Percentiles rank a stretch among this genome's conserved stretches.
phyloP scores from a whole-genome alignment of 768 basidiomycete species.

The Xerocomus spinulosus region DNA sequence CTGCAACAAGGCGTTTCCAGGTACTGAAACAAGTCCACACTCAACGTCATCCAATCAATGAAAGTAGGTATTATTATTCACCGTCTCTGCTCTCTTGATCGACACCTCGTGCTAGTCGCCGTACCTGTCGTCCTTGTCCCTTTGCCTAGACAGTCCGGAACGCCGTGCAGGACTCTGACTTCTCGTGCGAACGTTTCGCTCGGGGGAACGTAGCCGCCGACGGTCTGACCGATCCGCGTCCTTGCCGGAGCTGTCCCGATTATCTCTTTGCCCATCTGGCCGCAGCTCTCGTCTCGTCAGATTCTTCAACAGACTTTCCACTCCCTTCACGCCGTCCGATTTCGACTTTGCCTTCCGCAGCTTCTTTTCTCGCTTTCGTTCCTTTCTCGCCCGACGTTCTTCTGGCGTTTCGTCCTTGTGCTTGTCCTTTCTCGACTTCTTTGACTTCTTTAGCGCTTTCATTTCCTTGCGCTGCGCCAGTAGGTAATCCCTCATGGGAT shows the following conservation, averaged over 20 bases:
- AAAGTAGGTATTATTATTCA: not conserved
- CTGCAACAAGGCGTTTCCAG: not conserved
- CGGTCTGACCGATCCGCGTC: slow-evolving; percentile 10
- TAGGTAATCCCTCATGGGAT: slow-evolving; percentile 96
- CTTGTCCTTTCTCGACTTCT: slow-evolving; percentile 56
- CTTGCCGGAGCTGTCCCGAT: slow-evolving; percentile 9
- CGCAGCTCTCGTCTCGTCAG: slow-evolving; percentile 30
- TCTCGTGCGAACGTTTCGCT: slow-evolving; percentile 10
- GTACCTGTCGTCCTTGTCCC: slow-evolving; percentile 4
- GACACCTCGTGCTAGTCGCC: slow-evolving; percentile 2
- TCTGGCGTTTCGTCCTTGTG: slow-evolving; percentile 75
- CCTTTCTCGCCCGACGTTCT: slow-evolving; percentile 72
- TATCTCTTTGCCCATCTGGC: slow-evolving; percentile 11
- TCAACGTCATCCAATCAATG: not conserved
- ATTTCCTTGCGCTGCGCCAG: slow-evolving; percentile 69
- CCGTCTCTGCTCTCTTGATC: not conserved
- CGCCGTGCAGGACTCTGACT: slow-evolving; percentile 17
- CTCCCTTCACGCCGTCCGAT: slow-evolving; percentile 59
- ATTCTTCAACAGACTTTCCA: slow-evolving; percentile 59
- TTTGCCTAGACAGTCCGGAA: not conserved
- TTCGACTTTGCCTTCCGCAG: slow-evolving; percentile 46
- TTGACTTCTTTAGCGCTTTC: slow-evolving; percentile 60
- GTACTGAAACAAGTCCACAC: not conserved
- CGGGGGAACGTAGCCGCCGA: slow-evolving; percentile 17
- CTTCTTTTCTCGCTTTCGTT: slow-evolving; percentile 67